These are phyloP conservation scores for Fonsecaea pedrosoi DNA, from an alignment of 2,329 filamentous ascomycete genomes.

Conservation along the genomic window DNA sequence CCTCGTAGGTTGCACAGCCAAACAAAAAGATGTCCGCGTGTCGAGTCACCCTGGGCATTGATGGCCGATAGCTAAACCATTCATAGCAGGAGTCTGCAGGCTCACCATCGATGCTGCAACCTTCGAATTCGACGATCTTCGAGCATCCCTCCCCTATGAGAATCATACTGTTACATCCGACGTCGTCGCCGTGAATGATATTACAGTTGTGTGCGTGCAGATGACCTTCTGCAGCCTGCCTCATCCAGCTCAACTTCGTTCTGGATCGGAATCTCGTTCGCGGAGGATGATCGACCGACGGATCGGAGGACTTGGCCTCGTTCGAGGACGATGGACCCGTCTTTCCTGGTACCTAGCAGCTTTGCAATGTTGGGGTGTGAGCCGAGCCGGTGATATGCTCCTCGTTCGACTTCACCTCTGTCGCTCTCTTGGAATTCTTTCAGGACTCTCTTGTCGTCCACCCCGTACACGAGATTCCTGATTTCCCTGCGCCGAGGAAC, in stretches of 20 bases:
- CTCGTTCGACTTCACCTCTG: constrained; percentile 19
- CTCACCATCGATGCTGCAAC: constrained; percentile 22
- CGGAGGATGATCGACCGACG: neutral
- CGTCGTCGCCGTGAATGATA: constrained; percentile 30
- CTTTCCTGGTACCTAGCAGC: constrained; percentile 13
- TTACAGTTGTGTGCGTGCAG: constrained; percentile 20
- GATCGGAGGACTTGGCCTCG: constrained; percentile 21
- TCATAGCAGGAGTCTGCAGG: constrained; percentile 21
- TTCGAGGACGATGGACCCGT: constrained; percentile 25
- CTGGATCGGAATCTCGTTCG: constrained; percentile 22
- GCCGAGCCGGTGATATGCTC: constrained; percentile 29
- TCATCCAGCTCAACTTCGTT: constrained; percentile 22
- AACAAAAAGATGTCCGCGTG: constrained; percentile 18
- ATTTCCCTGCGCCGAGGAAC: constrained; percentile 23
- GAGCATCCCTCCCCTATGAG: constrained; percentile 19
- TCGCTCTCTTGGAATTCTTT: constrained; percentile 25
- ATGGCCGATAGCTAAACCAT: constrained; percentile 31
- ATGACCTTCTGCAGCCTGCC: constrained; percentile 25
- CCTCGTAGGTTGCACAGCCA: constrained; percentile 13
- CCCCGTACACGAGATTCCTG: constrained; percentile 25
- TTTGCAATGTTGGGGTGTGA: constrained; percentile 24
- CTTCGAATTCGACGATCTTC: constrained; percentile 25
- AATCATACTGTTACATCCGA: constrained; percentile 32
- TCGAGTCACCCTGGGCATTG: constrained; percentile 4
- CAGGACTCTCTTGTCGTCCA: constrained; percentile 25